Evolutionary conservation across 805 yeast species (phyloP), one percentile per base, ranked within the genome.

Genomic region (Zygoascus ofunaensis): DNA sequence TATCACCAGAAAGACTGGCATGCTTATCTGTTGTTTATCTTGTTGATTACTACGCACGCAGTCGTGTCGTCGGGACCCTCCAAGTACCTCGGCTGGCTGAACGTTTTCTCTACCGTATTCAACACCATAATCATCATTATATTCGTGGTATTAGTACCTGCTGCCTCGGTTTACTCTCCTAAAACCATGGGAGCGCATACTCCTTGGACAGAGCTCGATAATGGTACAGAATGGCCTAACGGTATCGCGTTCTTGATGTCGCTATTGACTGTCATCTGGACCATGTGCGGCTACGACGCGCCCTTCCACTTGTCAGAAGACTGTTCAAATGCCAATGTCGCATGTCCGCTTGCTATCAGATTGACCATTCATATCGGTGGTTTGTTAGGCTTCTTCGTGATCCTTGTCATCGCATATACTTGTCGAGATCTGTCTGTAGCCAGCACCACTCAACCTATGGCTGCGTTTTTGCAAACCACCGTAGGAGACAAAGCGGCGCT

Each of bases 261-360:
- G 19, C 56, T 60, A 47, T 34, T 59, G 24, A 54, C 62, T 15
- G 60, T 57, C 5, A 52, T 56, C 39, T 60, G 64, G 64, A 75
- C 80, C 26, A 78, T 80, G 85, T 71, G 80, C 37, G 86, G 85
- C 21, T 80, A 77, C 56, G 87, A 80, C 56, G 76, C 83, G 20
- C 82, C 86, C 0, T 80, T 79, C 65, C 86, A 81, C 55, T 64
- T 80, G 47, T 71, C 82, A 14, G 87, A 80, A 61, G 87, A 80
- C 54, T 74, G 80, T 51, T 62, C 77, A 39, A 77, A 79, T 55
- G 82, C 84, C 2, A 64, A 73, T 26, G 61, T 65, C 8, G 82
- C 81, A 3, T 78, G 80, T 5, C 85, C 86, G 14, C 68, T 69
- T 46, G 82, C 82, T 17, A 79, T 79, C 50, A 74, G 76, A 19